A percentile compares a stretch with the other conserved stretches of the same genome.
These are phyloP conservation scores for Aspergillus leporis DNA, from an alignment of 495 filamentous ascomycete species.

Conservation along the genomic window DNA sequence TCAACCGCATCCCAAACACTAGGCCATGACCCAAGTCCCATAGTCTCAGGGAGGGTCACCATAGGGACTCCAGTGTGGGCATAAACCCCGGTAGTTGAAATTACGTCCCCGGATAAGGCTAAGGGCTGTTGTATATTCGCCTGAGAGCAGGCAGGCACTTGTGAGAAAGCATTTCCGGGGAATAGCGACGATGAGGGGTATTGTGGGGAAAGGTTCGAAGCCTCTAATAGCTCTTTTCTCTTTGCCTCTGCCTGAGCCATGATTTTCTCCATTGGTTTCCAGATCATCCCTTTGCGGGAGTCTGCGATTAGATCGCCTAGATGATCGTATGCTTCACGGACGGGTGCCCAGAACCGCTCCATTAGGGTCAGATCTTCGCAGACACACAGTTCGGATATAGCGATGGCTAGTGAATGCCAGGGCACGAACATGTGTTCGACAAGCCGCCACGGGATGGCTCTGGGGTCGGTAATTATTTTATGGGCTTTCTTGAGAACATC, in stretches of 20 bases:
- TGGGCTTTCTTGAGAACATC: constrained; percentile 30
- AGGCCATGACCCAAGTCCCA: constrained; percentile 19
- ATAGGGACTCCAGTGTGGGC: background rate
- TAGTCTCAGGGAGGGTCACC: background rate
- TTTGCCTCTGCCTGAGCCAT: constrained; percentile 45
- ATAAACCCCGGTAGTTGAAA: background rate
- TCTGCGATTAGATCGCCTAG: constrained; percentile 53
- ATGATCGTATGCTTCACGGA: constrained; percentile 59
- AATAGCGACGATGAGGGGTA: background rate
- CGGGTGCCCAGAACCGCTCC: constrained; percentile 70
- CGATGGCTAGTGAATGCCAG: constrained; percentile 49
- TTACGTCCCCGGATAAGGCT: background rate
- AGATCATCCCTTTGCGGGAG: constrained; percentile 60
- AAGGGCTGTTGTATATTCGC: constrained; percentile 1
- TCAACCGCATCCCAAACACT: constrained; percentile 38
- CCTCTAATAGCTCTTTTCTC: constrained; percentile 14
- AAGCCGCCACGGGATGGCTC: constrained; percentile 38
- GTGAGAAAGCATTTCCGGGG: background rate
- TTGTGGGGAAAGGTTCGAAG: background rate
- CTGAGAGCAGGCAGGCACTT: constrained; percentile 5
- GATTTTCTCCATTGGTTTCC: constrained; percentile 70
- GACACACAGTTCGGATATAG: constrained; percentile 70
- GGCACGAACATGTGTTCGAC: constrained; percentile 42
- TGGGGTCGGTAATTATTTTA: constrained; percentile 25
- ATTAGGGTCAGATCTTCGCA: constrained; percentile 61